Base-by-base conservation (phyloP, 805 yeast genomes). In the Pichia gijzeniarum region DNA sequence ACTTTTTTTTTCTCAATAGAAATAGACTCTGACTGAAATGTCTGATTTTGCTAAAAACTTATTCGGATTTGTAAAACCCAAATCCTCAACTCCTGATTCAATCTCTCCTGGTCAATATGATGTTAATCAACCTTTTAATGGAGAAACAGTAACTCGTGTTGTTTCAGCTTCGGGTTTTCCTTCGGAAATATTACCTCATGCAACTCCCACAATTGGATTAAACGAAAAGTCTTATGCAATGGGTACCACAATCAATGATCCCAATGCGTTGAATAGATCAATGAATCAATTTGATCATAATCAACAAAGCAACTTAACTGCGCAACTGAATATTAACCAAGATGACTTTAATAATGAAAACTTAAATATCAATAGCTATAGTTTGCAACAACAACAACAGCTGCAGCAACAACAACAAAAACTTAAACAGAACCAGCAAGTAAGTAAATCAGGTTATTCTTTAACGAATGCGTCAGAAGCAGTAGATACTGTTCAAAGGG, bases 121-220 rank as follows among this genome's bases (percentile, higher is more conserved):
- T 38, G 16, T 14, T 2, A 38, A 9, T 16, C 32, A 25, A 34
- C 22, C 30, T 9, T 49, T 44, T 41, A 52, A 38, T 22, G 52
- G 32, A 7, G 38, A 22, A 10, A 49, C 46, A 12, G 20, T 51
- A 13, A 37, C 37, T 18, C 47, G 49, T 30, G 43, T 45, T 3
- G 20, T 37, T 5, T 43, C 50, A 5, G 44, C 48, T 20, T 40
- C 49, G 6, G 51, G 57, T n/a, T 62, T 63, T 44, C 68, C 68
- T 6, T 45, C 60, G 12, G 62, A 57, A n/a, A 60, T 66, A 52
- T 47, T 76, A 45, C 68, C 77, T 50, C 69, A 70, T 33, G 69
- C 77, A 1, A 69, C 79, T 5, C 85, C 90, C 17, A 82, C 91
- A 2, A 82, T 85, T 2, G 89, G 89, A 0, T 63, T 83, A 9